Evolutionary conservation across 108 stramenopile genomes (phyloP), one percentile per base, ranked within the genome.

Genomic region (Chaetoceros tenuissimus): DNA sequence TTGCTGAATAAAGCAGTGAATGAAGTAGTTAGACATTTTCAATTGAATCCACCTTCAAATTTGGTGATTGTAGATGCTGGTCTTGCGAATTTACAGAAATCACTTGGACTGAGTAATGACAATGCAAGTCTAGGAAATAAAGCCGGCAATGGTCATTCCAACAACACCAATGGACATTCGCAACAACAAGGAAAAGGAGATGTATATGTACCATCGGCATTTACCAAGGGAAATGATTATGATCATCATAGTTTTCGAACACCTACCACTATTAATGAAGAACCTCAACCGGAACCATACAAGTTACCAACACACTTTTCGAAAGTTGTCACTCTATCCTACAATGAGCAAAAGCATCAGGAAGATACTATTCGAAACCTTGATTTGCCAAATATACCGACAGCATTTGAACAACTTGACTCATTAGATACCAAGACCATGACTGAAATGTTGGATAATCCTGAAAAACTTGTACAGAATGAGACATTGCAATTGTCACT

Each of bases 1-100:
- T 55, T 58, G 31, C 52, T 91, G 51, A 85, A 84, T 24, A 66
- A 66, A 48, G 89, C 85, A 19, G 85, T 91, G 17, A 74, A 87
- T 63, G 72, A 68, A 0, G 82, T 91, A 1, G 80, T 91, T 3
- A 68, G 79, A 55, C 75, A 91, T 57, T 75, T 91, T 55, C 89
- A 91, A 59, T 53, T 87, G 56, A 71, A 85, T 59, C 85, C 89
- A 24, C 89, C 80, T 21, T 63, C 69, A 56, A 63, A 87, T 28
- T 44, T 74, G 24, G 75, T 85, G 69, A 79, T 87, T 58, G 74
- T 67, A 1, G 84, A 85, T 71, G 57, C 29, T 22, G 75, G 67
- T 24, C 55, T 87, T 46, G 48, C 28, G 25, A 27, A 60, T 24
- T 62, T 83, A 46, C 89, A 91, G 63, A 55, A 61, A 40, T 48